Conservation (phyloP, 805 yeast genomes). For the Candida wancherniae region DNA sequence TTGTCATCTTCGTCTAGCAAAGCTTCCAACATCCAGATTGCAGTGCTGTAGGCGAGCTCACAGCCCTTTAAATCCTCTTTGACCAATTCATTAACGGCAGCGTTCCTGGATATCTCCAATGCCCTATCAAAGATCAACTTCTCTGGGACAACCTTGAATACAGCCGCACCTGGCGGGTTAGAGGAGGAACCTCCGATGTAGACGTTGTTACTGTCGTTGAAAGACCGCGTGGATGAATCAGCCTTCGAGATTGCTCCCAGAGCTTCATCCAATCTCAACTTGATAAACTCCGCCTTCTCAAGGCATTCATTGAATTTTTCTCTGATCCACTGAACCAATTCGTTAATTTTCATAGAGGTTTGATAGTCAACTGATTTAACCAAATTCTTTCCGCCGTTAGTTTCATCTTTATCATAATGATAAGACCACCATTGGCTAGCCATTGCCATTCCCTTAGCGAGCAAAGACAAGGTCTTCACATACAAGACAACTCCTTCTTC, state of each 20-base stretch:
- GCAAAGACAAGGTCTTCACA: constrained; percentile 73
- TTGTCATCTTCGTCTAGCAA: constrained; percentile 48
- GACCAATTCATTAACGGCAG: constrained; percentile 82
- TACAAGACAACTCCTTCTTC: constrained; percentile 86
- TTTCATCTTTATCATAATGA: constrained; percentile 19
- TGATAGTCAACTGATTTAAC: constrained; percentile 17
- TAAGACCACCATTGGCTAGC: constrained; percentile 90
- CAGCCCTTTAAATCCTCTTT: constrained; percentile 72
- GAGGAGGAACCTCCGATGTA: constrained; percentile 10
- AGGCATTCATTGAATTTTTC: constrained; percentile 83
- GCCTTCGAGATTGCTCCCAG: constrained; percentile 27
- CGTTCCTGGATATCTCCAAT: constrained; percentile 83
- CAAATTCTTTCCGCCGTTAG: constrained; percentile 9
- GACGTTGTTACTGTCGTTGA: constrained; percentile 8
- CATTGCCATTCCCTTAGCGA: constrained; percentile 80
- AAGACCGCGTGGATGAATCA: constrained; percentile 2
- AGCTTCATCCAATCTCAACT: constrained; percentile 51
- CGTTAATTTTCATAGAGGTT: constrained; percentile 45
- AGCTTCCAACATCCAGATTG: constrained; percentile 94
- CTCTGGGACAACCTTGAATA: constrained; percentile 57
- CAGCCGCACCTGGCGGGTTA: constrained; percentile 2
- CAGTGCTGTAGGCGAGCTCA: constrained; percentile 83
- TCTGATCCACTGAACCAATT: constrained; percentile 86
- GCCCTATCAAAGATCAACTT: constrained; percentile 89
- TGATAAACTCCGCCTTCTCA: constrained; percentile 80